Percentiles rank a stretch among this genome's conserved stretches.
These are phyloP conservation scores for Verticillium tricorpus DNA, from an alignment of 2,329 filamentous ascomycete genomes.

Conservation along the genomic window DNA sequence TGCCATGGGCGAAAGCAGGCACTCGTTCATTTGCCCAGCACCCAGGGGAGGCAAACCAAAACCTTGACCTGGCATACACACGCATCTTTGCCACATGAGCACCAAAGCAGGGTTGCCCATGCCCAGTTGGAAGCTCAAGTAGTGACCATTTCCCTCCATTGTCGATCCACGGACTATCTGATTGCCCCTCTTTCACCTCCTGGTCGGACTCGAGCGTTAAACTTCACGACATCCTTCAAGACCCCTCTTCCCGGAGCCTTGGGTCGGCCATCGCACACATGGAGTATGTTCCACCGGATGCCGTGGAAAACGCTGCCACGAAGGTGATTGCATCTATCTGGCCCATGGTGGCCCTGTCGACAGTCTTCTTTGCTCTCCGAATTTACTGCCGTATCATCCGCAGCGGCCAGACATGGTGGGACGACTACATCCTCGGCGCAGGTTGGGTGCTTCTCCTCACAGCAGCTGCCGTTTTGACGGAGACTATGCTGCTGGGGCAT, in stretches of 20 bases:
- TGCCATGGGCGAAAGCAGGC: neutral
- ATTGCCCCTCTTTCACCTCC: neutral
- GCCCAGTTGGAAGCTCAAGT: neutral
- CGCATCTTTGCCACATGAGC: neutral
- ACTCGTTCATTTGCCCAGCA: neutral
- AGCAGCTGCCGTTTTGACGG: conserved; percentile 10
- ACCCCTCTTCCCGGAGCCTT: neutral
- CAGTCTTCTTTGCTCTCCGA: conserved; percentile 13
- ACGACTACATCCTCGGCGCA: conserved; percentile 15
- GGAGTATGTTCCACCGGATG: neutral
- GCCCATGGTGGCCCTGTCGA: conserved; percentile 3
- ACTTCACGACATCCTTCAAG: neutral
- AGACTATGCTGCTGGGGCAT: conserved; percentile 12
- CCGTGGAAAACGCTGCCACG: neutral
- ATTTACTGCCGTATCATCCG: conserved; percentile 16
- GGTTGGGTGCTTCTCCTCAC: conserved; percentile 4
- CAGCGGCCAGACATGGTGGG: conserved; percentile 16
- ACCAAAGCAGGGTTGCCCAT: neutral
- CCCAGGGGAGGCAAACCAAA: neutral
- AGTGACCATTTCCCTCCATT: neutral
- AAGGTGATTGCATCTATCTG: conserved; percentile 1
- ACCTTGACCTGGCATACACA: neutral
- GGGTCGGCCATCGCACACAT: neutral
- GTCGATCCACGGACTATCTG: neutral
- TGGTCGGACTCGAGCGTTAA: neutral